Evolutionary conservation across 2,329 filamentous ascomycete species (phyloP), one percentile per base, ranked within the genome.

Genomic region (Gnomoniopsis smithogilvyi): DNA sequence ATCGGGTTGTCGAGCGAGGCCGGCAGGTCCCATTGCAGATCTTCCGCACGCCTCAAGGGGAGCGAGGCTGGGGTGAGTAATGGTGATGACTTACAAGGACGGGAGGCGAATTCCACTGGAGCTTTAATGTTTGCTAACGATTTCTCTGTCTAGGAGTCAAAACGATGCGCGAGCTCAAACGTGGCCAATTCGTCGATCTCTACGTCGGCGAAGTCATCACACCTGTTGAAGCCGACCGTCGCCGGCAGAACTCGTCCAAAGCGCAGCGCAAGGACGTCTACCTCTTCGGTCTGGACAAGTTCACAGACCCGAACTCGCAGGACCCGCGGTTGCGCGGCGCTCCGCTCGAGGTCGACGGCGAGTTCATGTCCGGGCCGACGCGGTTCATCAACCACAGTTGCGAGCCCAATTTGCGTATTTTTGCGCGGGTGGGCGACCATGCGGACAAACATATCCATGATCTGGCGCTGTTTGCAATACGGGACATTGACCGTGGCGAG

Each of bases 301-400:
- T 93, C 68, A 83, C 78, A 1, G 81, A 89, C 56, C 74, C 78
- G 0, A 65, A 78, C 6, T 85, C 82, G 1, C 73, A 79, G 11
- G 84, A 88, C 61, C 73, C 76, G n/a, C 76, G 83, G 1, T 77
- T 89, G 0, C 76, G 78, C 3, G 81, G 79, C 0, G 74, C 80
- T 6, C 79, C 85, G 17, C 73, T 89, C 3, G 84, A 87, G 63
- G 81, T 87, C 0, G 86, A 87, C 58, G 91, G 91, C 12, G 87
- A 93, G 69, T 89, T 89, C 70, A 85, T 88, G 77, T 90, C 90
- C 1, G 90, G 90, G 0, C 89, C 90, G 0, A 91, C 89, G 0
- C 83, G 90, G 2, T 95, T 94, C 72, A 89, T 94, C 70, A 95
- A 95, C 66, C 91, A 95, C 70, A 89, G 84, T 2, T 94, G 91